Percentiles rank a stretch among this genome's conserved stretches.
Conservation (phyloP, 768 basidiomycete genomes). For the Chlorophyllum brunneum region DNA sequence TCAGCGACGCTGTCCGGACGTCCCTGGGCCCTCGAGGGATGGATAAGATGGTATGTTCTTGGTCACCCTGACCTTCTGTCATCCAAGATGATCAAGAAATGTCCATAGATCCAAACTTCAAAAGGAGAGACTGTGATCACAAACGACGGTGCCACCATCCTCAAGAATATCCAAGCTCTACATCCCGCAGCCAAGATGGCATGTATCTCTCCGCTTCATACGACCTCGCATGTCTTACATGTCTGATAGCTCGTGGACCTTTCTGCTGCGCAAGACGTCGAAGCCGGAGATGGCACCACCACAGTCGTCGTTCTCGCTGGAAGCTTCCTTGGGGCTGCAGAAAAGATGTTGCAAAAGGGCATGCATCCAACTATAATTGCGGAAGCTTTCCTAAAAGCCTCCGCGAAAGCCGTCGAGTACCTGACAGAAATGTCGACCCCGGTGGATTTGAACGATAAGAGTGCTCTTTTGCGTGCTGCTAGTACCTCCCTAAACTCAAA, state of each 20-base stretch:
- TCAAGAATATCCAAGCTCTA: constrained; percentile 91
- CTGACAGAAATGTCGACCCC: constrained; percentile 90
- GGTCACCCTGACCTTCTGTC: constrained; percentile 9
- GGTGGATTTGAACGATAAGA: constrained; percentile 84
- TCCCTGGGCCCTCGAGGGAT: constrained; percentile 96
- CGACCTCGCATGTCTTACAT: constrained; percentile 12
- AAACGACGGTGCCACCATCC: constrained; percentile 97
- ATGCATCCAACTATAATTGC: constrained; percentile 98
- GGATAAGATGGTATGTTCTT: constrained; percentile 90
- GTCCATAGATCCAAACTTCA: constrained; percentile 82
- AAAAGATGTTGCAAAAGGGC: constrained; percentile 94
- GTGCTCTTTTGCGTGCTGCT: constrained; percentile 84
- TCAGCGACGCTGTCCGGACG: constrained; percentile 95
- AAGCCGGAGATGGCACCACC: constrained; percentile 98
- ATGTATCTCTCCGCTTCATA: constrained; percentile 19
- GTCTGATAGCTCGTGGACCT: constrained; percentile 84
- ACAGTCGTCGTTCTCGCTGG: constrained; percentile 97
- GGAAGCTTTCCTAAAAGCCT: constrained; percentile 91
- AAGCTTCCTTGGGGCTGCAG: constrained; percentile 87
- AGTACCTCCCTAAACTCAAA: constrained; percentile 97
- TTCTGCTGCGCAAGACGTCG: constrained; percentile 96
- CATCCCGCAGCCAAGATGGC: constrained; percentile 99
- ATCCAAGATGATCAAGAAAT: constrained; percentile 11
- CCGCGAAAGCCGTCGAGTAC: constrained; percentile 90
- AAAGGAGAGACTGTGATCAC: constrained; percentile 98